Evolutionary conservation across 345 rosid genomes (phyloP).

Genomic region (Pseudoturritis turrita): DNA sequence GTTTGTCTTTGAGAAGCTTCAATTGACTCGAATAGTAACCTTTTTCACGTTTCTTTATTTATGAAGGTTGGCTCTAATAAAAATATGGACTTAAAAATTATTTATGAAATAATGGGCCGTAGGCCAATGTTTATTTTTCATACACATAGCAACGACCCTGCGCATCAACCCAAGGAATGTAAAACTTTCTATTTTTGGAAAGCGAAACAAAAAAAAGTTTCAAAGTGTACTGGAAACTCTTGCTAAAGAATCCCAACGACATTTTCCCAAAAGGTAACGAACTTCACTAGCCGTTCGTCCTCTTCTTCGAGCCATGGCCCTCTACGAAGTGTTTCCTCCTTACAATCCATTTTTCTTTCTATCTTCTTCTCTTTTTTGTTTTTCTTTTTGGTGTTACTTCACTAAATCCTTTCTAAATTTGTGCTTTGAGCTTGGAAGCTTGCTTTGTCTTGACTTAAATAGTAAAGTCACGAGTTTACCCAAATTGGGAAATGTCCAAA

Average conservation of each 20-base stretch:
- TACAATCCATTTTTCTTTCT: slow-evolving; percentile 14
- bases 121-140: no score
- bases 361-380: background rate
- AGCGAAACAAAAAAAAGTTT: background rate
- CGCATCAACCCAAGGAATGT: no score
- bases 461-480: slow-evolving; percentile 26
- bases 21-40: no score
- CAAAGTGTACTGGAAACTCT: slow-evolving; percentile 40
- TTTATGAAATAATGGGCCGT: no score
- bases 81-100: no score
- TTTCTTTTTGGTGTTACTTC: background rate
- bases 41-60: no score
- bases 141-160: no score
- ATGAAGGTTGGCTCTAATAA: no score
- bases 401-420: background rate
- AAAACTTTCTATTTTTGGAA: slow-evolving; percentile 1
- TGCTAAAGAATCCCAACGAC: slow-evolving; percentile 70
- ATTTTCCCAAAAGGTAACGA: slow-evolving; percentile 48
- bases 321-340: slow-evolving; percentile 39
- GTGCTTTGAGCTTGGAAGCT: slow-evolving; percentile 5
- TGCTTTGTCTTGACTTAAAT: slow-evolving; percentile 24
- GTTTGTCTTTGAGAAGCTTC: slow-evolving; percentile 55
- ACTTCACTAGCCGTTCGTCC: slow-evolving; percentile 42
- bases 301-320: slow-evolving; percentile 71
- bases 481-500: slow-evolving; percentile 24